Evolutionary conservation across 306 rosid genomes (phyloP), one percentile per base, ranked within the genome.

Genomic region (Amphicarpaea edgeworthii): DNA sequence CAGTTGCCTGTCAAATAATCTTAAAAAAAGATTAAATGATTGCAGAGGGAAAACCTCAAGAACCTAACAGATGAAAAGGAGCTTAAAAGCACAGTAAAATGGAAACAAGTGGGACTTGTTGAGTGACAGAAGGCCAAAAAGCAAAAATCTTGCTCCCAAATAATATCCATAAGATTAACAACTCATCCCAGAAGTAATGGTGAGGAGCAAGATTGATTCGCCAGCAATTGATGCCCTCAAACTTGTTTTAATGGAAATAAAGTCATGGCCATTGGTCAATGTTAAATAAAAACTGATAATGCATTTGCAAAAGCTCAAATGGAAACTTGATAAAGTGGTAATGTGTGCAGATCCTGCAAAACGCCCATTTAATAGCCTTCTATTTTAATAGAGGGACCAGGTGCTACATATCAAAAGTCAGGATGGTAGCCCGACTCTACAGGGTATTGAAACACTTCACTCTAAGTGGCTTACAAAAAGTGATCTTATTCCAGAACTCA

Each of bases 41-140:
- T 15, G 30, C 38, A 12, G 63, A 26, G 37, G 63, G 7, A 26
- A 57, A 57, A 24, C 3, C 8, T 24, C 63, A 57, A 57, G 17
- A 12, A 60, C 66, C 6, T 60, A 60, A 60, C 43, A 15, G 66
- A 60, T 30, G 21, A 60, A 30, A 28, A n/a, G 66, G 42, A 32
- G 6, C 16, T 60, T 14, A 28, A 60, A 60, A 60, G 66, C 12
- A 60, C 42, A 60, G 30, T 30, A 7, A 28, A 60, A 28, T 30
- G 42, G 42, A 24, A 60, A 60, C 42, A 60, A 58, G 62, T 5
- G 63, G 37, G 9, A 57, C 63, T 57, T 24, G 17, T 24, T 57
- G 63, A 57, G 38, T 57, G 37, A 57, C 38, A 57, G 17, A 24
- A 57, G 63, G 17, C 24, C 16, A 57, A 57, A 57, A 24, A 1